phyloP scores from a whole-genome alignment of 2,329 filamentous ascomycete genomes.

The Aspergillus sergii region DNA sequence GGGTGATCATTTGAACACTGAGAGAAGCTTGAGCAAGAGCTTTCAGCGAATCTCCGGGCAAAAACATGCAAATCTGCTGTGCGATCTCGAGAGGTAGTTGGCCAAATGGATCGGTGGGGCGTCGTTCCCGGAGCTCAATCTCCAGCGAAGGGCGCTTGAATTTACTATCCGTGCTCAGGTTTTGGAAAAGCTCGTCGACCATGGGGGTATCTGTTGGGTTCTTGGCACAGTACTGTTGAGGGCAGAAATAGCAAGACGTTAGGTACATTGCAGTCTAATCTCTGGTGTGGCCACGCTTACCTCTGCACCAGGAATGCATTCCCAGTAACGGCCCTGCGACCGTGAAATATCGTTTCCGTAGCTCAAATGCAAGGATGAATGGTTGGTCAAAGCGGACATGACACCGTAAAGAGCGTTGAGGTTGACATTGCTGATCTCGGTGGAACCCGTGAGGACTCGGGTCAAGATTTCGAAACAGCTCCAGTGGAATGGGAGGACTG shows the following conservation, averaged over 20 bases:
- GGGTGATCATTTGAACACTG: conserved; percentile 20
- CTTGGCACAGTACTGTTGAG: conserved; percentile 19
- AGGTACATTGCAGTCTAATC: not conserved
- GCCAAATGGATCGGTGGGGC: conserved; percentile 20
- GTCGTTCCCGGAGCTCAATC: conserved; percentile 12
- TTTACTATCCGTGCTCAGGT: conserved; percentile 5
- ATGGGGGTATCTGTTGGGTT: conserved; percentile 19
- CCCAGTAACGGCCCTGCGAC: conserved; percentile 27
- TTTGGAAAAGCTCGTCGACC: conserved; percentile 11
- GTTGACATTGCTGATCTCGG: conserved; percentile 17
- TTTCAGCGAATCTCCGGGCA: conserved; percentile 21
- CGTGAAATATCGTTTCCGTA: conserved; percentile 21
- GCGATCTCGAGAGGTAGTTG: conserved; percentile 21
- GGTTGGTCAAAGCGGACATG: conserved; percentile 19
- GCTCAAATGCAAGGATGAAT: conserved; percentile 18
- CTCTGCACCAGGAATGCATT: conserved; percentile 25
- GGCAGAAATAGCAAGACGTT: not conserved
- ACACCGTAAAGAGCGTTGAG: conserved; percentile 20
- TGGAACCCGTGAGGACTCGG: conserved; percentile 18
- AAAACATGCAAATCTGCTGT: conserved; percentile 21
- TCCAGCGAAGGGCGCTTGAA: conserved; percentile 10
- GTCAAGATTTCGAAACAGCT: conserved; percentile 25
- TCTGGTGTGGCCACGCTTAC: conserved; percentile 5
- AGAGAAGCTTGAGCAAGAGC: conserved; percentile 20
- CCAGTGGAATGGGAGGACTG: conserved; percentile 25